phyloP scores from a whole-genome alignment of 192 early-diverging fungal species.

The Fimicolochytrium jonesii region DNA sequence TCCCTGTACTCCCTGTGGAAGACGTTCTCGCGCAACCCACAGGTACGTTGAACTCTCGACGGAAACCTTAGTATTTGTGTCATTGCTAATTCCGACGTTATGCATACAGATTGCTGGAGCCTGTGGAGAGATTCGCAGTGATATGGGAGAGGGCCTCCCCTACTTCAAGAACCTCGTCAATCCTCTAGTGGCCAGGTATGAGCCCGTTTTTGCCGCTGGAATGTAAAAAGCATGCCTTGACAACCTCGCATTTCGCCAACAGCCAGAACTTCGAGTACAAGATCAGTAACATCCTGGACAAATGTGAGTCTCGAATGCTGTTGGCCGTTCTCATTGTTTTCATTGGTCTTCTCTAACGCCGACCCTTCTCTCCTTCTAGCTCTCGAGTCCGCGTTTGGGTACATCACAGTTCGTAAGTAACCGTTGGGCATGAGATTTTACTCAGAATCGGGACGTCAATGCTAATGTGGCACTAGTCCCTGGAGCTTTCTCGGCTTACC shows the following conservation, averaged over 20 bases:
- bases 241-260: too few relatives aligned
- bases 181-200: conserved; percentile 61
- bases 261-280: conserved; percentile 80
- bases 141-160: conserved; percentile 60
- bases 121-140: conserved; percentile 88
- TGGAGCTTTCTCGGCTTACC: conserved; percentile 83
- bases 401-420: conserved; percentile 96
- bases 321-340: not conserved
- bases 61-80: too few relatives aligned
- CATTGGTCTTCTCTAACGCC: not conserved
- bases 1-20: conserved; percentile 91
- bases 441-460: too few relatives aligned
- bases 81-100: not conserved
- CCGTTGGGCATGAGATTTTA: too few relatives aligned
- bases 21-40: conserved; percentile 73
- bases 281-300: conserved; percentile 51
- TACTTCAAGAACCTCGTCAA: conserved; percentile 53
- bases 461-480: too few relatives aligned
- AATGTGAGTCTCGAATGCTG: conserved; percentile 13
- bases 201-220: too few relatives aligned
- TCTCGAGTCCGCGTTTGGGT: conserved; percentile 84
- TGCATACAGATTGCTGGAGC: conserved; percentile 70
- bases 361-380: conserved; percentile 4
- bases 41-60: conserved; percentile 8
- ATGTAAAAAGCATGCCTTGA: too few relatives aligned